Conservation (phyloP, 2,329 filamentous ascomycete genomes). For the Xylaria sp. region DNA sequence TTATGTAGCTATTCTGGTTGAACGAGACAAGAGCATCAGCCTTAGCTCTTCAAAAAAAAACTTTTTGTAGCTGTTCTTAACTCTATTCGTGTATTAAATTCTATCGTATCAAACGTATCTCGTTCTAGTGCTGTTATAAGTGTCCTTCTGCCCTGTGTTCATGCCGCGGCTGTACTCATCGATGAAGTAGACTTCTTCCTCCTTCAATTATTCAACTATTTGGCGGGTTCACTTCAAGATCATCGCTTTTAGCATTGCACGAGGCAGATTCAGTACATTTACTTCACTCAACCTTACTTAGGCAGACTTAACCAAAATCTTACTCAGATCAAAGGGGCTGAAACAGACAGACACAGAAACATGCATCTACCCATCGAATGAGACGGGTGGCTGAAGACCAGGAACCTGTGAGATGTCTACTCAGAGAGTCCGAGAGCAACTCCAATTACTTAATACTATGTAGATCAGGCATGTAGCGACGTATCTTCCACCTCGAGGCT, state of each 20-base stretch:
- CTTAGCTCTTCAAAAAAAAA: not conserved
- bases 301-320: not conserved
- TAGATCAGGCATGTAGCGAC: not conserved
- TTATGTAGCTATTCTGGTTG: not conserved
- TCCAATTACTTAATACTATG: not conserved
- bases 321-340: not conserved
- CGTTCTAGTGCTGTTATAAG: too few species aligned
- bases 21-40: not conserved
- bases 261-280: not conserved
- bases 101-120: too few species aligned
- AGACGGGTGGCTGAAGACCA: not conserved
- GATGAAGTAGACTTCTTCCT: too few species aligned
- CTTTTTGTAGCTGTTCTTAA: too few species aligned
- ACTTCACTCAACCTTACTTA: not conserved
- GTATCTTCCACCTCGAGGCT: slow-evolving; percentile 3
- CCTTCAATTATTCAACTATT: too few species aligned
- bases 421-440: not conserved
- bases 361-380: not conserved
- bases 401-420: not conserved
- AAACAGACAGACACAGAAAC: not conserved
- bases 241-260: not conserved
- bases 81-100: too few species aligned
- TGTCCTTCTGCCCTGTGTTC: too few species aligned
- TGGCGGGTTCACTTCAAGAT: too few species aligned
- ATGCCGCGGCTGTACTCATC: too few species aligned